Evolutionary conservation across 768 basidiomycete genomes (phyloP).

Genomic region (Cystobasidium ongulense): DNA sequence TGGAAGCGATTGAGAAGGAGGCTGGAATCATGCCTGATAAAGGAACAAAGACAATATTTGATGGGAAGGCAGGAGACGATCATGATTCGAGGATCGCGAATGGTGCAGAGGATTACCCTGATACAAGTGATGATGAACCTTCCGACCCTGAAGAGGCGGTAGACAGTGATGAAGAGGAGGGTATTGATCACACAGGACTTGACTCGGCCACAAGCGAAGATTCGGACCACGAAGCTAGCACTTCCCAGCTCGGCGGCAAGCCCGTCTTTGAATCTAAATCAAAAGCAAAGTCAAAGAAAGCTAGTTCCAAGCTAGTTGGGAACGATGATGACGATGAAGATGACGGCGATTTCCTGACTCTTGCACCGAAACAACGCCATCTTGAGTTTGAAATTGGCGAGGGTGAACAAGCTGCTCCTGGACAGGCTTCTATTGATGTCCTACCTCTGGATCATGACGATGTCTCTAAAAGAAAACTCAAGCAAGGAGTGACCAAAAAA

Average conservation of each 20-base stretch:
- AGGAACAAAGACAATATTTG: background rate
- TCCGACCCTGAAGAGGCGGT: constrained; percentile 34
- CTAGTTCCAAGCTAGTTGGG: constrained; percentile 73
- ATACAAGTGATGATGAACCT: background rate
- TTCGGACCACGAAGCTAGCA: constrained; percentile 27
- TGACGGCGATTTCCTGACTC: constrained; percentile 80
- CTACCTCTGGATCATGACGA: constrained; percentile 35
- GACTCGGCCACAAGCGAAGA: constrained; percentile 1
- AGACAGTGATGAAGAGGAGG: constrained; percentile 34
- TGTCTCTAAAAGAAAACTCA: constrained; percentile 61
- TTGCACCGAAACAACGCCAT: constrained; percentile 83
- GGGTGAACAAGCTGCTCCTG: constrained; percentile 24
- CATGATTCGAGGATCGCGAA: background rate
- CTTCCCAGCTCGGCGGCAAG: background rate
- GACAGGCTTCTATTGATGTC: constrained; percentile 43
- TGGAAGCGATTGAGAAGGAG: constrained; percentile 38
- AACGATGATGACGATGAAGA: constrained; percentile 43
- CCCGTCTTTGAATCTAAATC: background rate
- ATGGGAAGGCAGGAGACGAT: background rate
- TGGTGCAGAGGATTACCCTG: background rate
- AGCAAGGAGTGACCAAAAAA: constrained; percentile 57
- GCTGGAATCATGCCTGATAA: constrained; percentile 42
- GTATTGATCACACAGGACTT: constrained; percentile 1
- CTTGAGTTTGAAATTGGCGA: constrained; percentile 47
- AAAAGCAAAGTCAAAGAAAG: constrained; percentile 74